Evolutionary conservation across 352 stramenopile genomes (phyloP).

Genomic region (Blastocystis sp.): DNA sequence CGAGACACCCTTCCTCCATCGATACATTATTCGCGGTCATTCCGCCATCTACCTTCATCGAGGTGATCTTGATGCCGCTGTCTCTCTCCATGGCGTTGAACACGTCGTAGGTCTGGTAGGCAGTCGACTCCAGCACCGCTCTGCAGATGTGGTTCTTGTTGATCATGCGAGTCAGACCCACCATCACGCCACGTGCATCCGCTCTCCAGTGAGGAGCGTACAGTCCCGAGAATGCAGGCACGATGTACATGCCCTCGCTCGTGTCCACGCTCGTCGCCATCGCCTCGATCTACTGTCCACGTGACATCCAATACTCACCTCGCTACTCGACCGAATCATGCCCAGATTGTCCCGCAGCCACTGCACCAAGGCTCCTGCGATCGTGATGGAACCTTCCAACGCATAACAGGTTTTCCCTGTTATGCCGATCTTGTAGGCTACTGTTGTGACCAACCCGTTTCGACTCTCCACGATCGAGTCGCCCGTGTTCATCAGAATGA

Average conservation of each 20-base stretch:
- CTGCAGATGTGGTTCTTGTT: slow-evolving; percentile 87
- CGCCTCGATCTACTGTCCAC: slow-evolving; percentile 63
- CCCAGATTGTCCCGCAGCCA: slow-evolving; percentile 95
- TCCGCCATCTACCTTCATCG: slow-evolving; percentile 90
- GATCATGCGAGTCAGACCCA: slow-evolving; percentile 87
- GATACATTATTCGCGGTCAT: slow-evolving; percentile 89
- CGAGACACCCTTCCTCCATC: neutral
- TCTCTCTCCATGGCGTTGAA: slow-evolving; percentile 86
- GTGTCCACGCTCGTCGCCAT: slow-evolving; percentile 77
- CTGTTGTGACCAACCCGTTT: slow-evolving; percentile 89
- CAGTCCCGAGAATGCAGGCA: slow-evolving; percentile 91
- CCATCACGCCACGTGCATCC: slow-evolving; percentile 88
- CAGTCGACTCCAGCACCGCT: slow-evolving; percentile 87
- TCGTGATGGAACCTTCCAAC: slow-evolving; percentile 89
- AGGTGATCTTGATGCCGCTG: slow-evolving; percentile 75
- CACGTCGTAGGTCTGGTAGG: slow-evolving; percentile 88
- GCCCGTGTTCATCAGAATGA: slow-evolving; percentile 98
- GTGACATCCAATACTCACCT: slow-evolving; percentile 66
- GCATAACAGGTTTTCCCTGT: slow-evolving; percentile 81
- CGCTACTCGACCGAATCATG: slow-evolving; percentile 79
- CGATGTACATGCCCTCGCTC: slow-evolving; percentile 93
- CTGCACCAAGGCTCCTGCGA: slow-evolving; percentile 89
- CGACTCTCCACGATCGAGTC: slow-evolving; percentile 74
- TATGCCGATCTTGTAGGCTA: slow-evolving; percentile 78
- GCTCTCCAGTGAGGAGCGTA: slow-evolving; percentile 92